A percentile compares a stretch with the other conserved stretches of the same genome.
Conservation (phyloP, 768 basidiomycete species). For the Lenzites betulinus region DNA sequence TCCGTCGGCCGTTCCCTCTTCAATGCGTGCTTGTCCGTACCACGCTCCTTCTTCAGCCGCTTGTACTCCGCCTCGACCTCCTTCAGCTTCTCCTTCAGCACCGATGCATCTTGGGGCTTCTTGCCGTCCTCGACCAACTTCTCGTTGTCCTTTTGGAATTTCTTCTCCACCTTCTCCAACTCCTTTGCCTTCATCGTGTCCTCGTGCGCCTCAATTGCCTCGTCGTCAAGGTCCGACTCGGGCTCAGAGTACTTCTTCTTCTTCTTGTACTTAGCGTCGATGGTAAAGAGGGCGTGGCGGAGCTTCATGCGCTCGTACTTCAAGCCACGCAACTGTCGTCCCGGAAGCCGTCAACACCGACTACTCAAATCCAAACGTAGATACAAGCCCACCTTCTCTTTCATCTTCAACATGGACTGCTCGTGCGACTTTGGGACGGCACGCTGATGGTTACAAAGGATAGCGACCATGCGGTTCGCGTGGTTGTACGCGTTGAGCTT, state of each 20-base stretch:
- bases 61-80: constrained; percentile 79
- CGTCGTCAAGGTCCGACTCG: constrained; percentile 95
- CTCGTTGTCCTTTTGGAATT: constrained; percentile 93
- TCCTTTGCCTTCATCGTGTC: constrained; percentile 76
- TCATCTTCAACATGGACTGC: constrained; percentile 93
- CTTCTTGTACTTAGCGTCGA: constrained; percentile 83
- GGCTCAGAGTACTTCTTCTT: constrained; percentile 73
- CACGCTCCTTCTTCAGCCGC: constrained; percentile 77
- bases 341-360: not conserved
- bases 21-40: constrained; percentile 63
- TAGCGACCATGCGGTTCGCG: constrained; percentile 95
- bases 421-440: constrained; percentile 91
- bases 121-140: constrained; percentile 76
- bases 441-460: constrained; percentile 98
- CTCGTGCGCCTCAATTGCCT: constrained; percentile 83
- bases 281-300: constrained; percentile 79
- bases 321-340: constrained; percentile 69
- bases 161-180: constrained; percentile 89
- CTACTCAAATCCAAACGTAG: not conserved
- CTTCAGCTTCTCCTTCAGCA: constrained; percentile 67
- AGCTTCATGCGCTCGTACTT: constrained; percentile 99
- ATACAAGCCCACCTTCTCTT: constrained; percentile 67
- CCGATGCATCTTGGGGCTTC: constrained; percentile 55
- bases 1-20: constrained; percentile 73
- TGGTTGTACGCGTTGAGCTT: constrained; percentile 97